Base-by-base conservation (phyloP, 2,329 filamentous ascomycete species). In the Alternaria gaisen region DNA sequence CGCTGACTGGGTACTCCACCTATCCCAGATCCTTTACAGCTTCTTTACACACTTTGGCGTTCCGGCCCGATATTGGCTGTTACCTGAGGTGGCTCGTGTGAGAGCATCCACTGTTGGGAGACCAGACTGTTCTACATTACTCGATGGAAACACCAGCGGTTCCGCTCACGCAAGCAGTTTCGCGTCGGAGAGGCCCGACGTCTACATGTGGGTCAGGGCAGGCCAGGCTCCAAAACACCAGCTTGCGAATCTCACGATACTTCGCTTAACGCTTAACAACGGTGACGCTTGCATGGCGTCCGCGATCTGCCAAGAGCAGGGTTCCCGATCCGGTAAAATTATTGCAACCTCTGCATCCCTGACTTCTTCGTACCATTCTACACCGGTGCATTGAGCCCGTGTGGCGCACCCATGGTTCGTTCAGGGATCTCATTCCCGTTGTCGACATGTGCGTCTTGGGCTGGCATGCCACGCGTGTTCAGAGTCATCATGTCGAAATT, bases 111-210 rank as follows among this genome's bases (percentile, higher is more conserved):
- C 72, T 64, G 68, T 66, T 70, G 66, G 65, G 64, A 60, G 67
- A 70, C 74, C 67, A 74, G 74, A 72, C 65, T 69, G 58, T 64
- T 61, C 64, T 61, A 57, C 63, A 64, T 65, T 71, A 71, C 69
- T 70, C 64, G 63, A 72, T 70, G 41, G 55, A 53, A 66, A 56
- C 58, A 64, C 58, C 56, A 60, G 40, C 57, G 50, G 32, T 36
- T 53, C 60, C 64, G 36, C 20, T 41, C 56, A n/a, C 51, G 44
- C 56, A 53, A 60, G 47, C 48, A 34, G 12, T 46, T 63, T 38
- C 54, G 41, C 52, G 28, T 63, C 63, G 64, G 61, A 61, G 41
- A 40, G 44, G 42, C 50, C 65, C 61, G 65, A 60, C 50, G 40
- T 46, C 57, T 43, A 50, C 57, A 36, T 48, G 40, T 41, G 53